Base-by-base conservation (phyloP, 176 grass and related monocot genomes). In the Carex pumila region DNA sequence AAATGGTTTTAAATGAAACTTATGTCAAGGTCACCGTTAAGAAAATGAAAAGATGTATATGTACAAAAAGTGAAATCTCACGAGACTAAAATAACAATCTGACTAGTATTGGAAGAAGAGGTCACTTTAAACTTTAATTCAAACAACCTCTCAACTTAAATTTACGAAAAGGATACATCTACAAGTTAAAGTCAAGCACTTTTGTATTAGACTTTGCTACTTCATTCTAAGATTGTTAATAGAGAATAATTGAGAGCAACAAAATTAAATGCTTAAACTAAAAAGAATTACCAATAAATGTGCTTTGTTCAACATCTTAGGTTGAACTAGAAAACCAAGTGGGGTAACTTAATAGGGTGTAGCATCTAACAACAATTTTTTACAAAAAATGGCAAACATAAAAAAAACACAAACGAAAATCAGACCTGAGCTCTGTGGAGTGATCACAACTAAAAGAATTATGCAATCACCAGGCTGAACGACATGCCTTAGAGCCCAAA, bases 401-500 rank as follows among this genome's bases (percentile, higher is more conserved):
- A 21, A 14, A 85, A 57, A 36, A 66, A 43, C 52, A 86, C 41
- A 71, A 30, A 88, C 32, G 1, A 66, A 72, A 92, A 86, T 65
- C 32, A 82, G 85, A 99, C 97, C 97, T 54, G 97, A 92, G 89
- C 85, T 91, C n/a, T 92, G 97, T 0, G 88, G 37, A 53, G 93
- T 93, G 76, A 95, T 81, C 65, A 99, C 88, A 52, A 92, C 88
- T 9, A 99, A 87, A 69, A 99, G 90, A 71, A 92, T 80, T 89
- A 99, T 95, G 67, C 84, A 93, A 73, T 92, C 91, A 0, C 97
- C 97, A 4, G 93, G 91, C 71, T 95, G 97, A 85, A 95, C 97
- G 12, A 99, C 97, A 58, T 99, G 93, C 32, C 91, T 94, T 67
- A 99, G 69, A 71, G 97, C 93, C 97, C 97, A 99, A 59, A 95